Conservation (phyloP, 257 asterid species). For the Linaria vulgaris region DNA sequence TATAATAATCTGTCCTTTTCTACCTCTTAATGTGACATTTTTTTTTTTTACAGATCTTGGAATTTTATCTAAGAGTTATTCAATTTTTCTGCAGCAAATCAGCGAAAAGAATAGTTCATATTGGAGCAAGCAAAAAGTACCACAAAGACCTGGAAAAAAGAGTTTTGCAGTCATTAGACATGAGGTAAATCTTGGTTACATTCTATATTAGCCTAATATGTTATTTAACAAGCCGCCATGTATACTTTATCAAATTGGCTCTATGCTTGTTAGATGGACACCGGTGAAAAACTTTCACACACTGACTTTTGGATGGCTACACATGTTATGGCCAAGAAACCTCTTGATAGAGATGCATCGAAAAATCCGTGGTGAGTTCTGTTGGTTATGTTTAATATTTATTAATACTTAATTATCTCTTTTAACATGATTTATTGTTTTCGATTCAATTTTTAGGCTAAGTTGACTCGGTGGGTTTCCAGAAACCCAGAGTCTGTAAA, state of each 20-base stretch:
- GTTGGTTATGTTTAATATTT: not conserved
- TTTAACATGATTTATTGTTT: not conserved
- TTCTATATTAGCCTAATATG: not conserved
- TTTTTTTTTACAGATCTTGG: too few species aligned
- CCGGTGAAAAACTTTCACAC: constrained; percentile 3
- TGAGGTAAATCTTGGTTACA: not conserved
- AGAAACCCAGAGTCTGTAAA: not conserved
- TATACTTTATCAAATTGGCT: not conserved
- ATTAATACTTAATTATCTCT: not conserved
- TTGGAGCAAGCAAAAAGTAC: not conserved
- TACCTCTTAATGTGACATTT: too few species aligned
- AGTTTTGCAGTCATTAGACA: not conserved
- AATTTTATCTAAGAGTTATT: not conserved
- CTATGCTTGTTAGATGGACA: not conserved
- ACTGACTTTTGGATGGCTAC: not conserved
- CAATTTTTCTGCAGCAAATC: not conserved
- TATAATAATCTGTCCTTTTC: too few species aligned
- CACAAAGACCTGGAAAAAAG: not conserved
- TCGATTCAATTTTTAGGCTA: not conserved
- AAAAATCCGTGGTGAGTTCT: not conserved
- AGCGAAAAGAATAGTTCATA: not conserved
- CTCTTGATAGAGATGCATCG: not conserved
- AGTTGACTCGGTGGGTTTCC: not conserved
- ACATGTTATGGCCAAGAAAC: not conserved
- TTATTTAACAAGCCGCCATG: not conserved